Conservation (phyloP, 2,329 filamentous ascomycete genomes). For the Dendryphion nanum region DNA sequence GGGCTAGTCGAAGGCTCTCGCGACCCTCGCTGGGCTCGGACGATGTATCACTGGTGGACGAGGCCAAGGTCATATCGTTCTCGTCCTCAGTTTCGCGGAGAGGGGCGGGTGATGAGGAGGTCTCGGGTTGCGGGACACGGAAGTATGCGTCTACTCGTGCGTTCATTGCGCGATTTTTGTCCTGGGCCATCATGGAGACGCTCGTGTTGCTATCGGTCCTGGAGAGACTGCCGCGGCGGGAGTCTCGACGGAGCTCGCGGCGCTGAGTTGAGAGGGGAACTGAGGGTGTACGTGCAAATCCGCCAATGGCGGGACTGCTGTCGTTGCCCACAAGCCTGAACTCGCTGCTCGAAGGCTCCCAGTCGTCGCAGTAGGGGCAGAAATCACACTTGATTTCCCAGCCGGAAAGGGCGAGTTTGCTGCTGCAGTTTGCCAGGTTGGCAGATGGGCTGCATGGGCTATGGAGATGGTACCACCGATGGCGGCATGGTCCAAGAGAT, state of each 20-base stretch:
- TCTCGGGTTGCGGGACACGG: slow-evolving; percentile 22
- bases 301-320: slow-evolving; percentile 40
- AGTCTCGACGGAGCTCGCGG: slow-evolving; percentile 30
- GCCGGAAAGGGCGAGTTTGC: slow-evolving; percentile 46
- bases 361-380: slow-evolving; percentile 48
- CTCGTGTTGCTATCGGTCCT: slow-evolving; percentile 38
- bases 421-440: slow-evolving; percentile 48
- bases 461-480: slow-evolving; percentile 51
- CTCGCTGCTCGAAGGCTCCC: slow-evolving; percentile 41
- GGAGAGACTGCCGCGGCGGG: slow-evolving; percentile 36
- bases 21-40: slow-evolving; percentile 25
- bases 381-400: slow-evolving; percentile 50
- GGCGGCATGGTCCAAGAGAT: slow-evolving; percentile 46
- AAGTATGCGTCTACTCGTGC: slow-evolving; percentile 41
- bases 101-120: slow-evolving; percentile 18
- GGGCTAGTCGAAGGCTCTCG: slow-evolving; percentile 25
- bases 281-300: slow-evolving; percentile 41
- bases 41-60: slow-evolving; percentile 35
- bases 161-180: slow-evolving; percentile 42
- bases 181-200: slow-evolving; percentile 36
- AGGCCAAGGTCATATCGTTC: slow-evolving; percentile 13
- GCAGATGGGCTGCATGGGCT: slow-evolving; percentile 43
- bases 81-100: slow-evolving; percentile 32
- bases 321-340: slow-evolving; percentile 47
- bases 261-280: slow-evolving; percentile 36